Conservation (phyloP, 2,329 filamentous ascomycete genomes). For the Neodidymelliopsis sp. region DNA sequence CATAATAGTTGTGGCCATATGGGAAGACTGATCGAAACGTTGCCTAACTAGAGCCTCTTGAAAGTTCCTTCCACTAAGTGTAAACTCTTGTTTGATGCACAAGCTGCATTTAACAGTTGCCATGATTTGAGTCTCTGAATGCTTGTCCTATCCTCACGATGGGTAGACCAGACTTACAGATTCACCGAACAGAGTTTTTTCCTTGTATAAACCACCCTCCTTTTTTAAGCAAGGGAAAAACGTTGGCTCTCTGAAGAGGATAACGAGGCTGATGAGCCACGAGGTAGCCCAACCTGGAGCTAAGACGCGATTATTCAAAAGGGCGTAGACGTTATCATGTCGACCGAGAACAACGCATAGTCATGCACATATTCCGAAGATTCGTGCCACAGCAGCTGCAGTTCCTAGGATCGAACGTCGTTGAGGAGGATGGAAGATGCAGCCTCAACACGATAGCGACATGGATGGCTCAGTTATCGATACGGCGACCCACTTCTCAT, state of each 20-base stretch:
- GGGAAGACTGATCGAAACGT: neutral
- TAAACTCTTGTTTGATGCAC: neutral
- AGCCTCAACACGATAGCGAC: neutral
- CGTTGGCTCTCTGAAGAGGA: too few relatives aligned
- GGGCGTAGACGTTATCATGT: neutral
- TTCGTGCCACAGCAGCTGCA: neutral
- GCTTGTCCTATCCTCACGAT: too few relatives aligned
- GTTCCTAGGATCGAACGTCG: slow-evolving; percentile 4
- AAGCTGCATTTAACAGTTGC: neutral
- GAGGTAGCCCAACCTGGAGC: neutral
- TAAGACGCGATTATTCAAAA: neutral
- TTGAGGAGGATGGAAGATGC: slow-evolving; percentile 6
- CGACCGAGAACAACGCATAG: neutral
- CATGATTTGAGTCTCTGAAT: too few relatives aligned
- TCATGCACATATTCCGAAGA: neutral
- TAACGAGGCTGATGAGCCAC: neutral
- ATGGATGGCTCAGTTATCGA: slow-evolving; percentile 9
- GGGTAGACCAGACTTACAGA: too few relatives aligned
- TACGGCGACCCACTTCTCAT: slow-evolving; percentile 10
- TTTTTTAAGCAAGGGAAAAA: too few relatives aligned
- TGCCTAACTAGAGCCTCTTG: neutral
- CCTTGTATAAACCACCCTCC: too few relatives aligned
- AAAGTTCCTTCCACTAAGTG: too few relatives aligned
- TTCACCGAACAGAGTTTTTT: too few relatives aligned
- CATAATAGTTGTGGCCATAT: neutral